Conservation (phyloP, 2,329 filamentous ascomycete species). For the Knufia petricola region DNA sequence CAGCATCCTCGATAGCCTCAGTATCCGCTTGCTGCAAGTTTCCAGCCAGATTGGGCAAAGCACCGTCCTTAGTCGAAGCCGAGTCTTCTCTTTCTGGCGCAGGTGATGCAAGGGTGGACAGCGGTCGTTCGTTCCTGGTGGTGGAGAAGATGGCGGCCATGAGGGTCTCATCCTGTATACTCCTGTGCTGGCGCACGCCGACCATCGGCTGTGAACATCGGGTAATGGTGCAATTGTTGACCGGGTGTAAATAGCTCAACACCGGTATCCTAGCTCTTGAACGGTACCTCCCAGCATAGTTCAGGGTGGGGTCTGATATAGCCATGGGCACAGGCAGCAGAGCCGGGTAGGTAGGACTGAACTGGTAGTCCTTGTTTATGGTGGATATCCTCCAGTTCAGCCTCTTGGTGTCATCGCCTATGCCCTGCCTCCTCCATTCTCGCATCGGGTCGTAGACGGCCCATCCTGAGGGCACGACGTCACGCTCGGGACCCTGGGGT, state of each 20-base stretch:
- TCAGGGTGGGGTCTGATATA: constrained; percentile 95
- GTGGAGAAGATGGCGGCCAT: constrained; percentile 87
- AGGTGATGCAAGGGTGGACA: constrained; percentile 30
- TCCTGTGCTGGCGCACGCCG: constrained; percentile 76
- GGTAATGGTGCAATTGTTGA: constrained; percentile 96
- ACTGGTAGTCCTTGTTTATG: constrained; percentile 82
- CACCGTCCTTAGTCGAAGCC: constrained; percentile 20
- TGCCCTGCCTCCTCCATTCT: constrained; percentile 80
- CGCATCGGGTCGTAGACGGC: constrained; percentile 71
- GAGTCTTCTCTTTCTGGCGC: constrained; percentile 35
- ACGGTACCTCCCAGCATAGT: constrained; percentile 82
- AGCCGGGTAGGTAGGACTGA: constrained; percentile 86
- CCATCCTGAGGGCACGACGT: constrained; percentile 61
- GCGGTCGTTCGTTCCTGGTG: constrained; percentile 40
- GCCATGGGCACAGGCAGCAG: constrained; percentile 73
- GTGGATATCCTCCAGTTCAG: constrained; percentile 80
- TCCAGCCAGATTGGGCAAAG: constrained; percentile 33
- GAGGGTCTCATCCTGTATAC: constrained; percentile 89
- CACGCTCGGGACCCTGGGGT: constrained; percentile 58
- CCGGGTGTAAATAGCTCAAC: constrained; percentile 85
- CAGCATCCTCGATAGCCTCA: constrained; percentile 60
- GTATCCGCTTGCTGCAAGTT: constrained; percentile 50
- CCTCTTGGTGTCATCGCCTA: constrained; percentile 68
- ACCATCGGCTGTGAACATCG: constrained; percentile 86
- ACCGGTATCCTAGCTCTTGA: constrained; percentile 82